A percentile compares a stretch with the other conserved stretches of the same genome.
Conservation (phyloP, 2,329 filamentous ascomycete genomes). For the Diaporthe destruens region DNA sequence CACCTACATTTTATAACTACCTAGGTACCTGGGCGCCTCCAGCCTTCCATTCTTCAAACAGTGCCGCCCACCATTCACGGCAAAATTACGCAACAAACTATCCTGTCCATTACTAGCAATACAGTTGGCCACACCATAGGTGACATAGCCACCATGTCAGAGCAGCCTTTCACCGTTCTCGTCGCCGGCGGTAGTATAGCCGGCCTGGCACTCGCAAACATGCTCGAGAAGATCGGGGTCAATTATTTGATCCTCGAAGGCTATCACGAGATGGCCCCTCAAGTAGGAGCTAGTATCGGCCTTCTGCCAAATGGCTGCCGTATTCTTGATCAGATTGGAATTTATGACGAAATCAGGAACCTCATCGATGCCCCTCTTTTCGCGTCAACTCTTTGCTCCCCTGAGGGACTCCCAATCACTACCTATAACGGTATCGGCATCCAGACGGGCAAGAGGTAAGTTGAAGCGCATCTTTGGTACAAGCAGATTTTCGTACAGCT, state of each 20-base stretch:
- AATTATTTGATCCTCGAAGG: conserved; percentile 64
- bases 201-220: conserved; percentile 60
- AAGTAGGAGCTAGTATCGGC: conserved; percentile 62
- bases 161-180: conserved; percentile 50
- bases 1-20: neutral
- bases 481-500: conserved; percentile 21
- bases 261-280: conserved; percentile 55
- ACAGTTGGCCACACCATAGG: neutral
- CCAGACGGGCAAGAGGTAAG: neutral
- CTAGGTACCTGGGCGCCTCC: neutral
- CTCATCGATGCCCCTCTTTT: conserved; percentile 21
- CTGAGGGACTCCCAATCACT: neutral
- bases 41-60: neutral
- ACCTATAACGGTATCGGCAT: neutral
- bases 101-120: neutral
- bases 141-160: neutral
- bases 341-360: conserved; percentile 48
- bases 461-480: too few relatives aligned
- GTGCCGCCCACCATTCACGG: neutral
- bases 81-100: neutral
- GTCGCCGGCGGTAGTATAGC: conserved; percentile 64
- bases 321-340: conserved; percentile 64
- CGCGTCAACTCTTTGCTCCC: conserved; percentile 36
- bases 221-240: conserved; percentile 56
- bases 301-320: conserved; percentile 57